Conservation (phyloP, 768 basidiomycete species). For the Russula brevipes region DNA sequence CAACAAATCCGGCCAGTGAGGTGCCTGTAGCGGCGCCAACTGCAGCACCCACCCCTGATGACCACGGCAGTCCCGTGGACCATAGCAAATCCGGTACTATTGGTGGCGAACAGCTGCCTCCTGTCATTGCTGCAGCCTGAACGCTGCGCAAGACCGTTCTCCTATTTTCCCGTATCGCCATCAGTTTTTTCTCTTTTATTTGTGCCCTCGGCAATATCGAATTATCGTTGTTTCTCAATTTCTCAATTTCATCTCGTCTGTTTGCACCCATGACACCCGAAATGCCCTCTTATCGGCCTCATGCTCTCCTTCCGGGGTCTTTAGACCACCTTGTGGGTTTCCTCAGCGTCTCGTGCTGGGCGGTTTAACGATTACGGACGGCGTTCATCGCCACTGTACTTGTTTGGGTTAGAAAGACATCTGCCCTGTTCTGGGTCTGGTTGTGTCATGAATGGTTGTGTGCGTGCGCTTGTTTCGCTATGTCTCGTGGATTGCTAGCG, state of each 20-base stretch:
- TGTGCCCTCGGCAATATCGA: background rate
- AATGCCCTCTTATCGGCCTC: background rate
- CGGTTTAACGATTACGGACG: conserved; percentile 22
- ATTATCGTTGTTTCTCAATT: background rate
- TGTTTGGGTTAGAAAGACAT: background rate
- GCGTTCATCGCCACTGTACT: background rate
- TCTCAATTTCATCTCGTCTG: background rate
- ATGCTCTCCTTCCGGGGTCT: background rate
- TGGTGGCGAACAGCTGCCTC: conserved; percentile 18
- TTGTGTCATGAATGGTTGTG: background rate
- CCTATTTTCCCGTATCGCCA: background rate
- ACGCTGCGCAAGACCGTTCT: background rate
- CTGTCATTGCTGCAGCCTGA: conserved; percentile 25
- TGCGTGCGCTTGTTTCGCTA: background rate
- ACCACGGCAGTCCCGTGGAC: conserved; percentile 16
- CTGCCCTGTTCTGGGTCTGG: background rate
- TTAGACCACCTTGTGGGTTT: conserved; percentile 20
- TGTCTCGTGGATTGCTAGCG: background rate
- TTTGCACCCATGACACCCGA: background rate
- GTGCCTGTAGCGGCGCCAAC: background rate
- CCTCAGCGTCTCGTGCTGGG: conserved; percentile 12
- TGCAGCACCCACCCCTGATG: background rate
- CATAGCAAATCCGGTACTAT: conserved; percentile 5
- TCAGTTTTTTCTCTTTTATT: background rate
- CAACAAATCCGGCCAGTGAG: background rate